phyloP scores from a whole-genome alignment of 148 eudicot genomes.

The Mesembryanthemum crystallinum region DNA sequence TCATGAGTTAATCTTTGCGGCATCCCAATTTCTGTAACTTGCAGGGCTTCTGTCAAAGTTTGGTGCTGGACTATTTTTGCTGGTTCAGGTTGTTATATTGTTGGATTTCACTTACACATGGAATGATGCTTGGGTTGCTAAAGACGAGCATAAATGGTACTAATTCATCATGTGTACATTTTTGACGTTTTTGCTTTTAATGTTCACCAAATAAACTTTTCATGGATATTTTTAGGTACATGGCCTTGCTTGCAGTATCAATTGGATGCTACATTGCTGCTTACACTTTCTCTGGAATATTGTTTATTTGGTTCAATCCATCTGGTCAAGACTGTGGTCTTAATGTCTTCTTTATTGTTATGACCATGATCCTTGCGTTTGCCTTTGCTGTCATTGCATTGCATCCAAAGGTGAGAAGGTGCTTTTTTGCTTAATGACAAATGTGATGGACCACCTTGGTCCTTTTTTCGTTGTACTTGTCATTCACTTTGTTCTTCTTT shows the following conservation, averaged over 20 bases:
- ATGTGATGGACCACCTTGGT: background rate
- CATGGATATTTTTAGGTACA: constrained; percentile 56
- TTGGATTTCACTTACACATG: constrained; percentile 92
- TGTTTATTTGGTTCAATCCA: constrained; percentile 97
- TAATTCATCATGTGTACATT: constrained; percentile 11
- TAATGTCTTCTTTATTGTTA: constrained; percentile 86
- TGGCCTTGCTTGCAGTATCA: constrained; percentile 82
- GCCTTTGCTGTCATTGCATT: constrained; percentile 75
- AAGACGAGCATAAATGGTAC: constrained; percentile 96
- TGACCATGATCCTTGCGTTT: constrained; percentile 84
- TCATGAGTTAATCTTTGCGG: constrained; percentile 1
- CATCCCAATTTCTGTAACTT: constrained; percentile 6
- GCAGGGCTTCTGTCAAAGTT: constrained; percentile 80
- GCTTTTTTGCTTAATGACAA: background rate
- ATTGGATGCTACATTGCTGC: constrained; percentile 76
- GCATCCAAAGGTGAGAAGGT: constrained; percentile 70
- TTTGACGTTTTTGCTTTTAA: background rate
- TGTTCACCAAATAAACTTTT: constrained; percentile 13
- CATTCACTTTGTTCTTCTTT: background rate
- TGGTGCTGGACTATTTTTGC: constrained; percentile 89
- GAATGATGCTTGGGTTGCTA: constrained; percentile 99
- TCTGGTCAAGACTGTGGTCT: constrained; percentile 94
- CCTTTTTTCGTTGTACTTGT: background rate
- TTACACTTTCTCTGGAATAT: constrained; percentile 61
- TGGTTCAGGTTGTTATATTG: constrained; percentile 89